Conservation (phyloP, 345 rosid species). For the Aquilaria yunnanensis region DNA sequence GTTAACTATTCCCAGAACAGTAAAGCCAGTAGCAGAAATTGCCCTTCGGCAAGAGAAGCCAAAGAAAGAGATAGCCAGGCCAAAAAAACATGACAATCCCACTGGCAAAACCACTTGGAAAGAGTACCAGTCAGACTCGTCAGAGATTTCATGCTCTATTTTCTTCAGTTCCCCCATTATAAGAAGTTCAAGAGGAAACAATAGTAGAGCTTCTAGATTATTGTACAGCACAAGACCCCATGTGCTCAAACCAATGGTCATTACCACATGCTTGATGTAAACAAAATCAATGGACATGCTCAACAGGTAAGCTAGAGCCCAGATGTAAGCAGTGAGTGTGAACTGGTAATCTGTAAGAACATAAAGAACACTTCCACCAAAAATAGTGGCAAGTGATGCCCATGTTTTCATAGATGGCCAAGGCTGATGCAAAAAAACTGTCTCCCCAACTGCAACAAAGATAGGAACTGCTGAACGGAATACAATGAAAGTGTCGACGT, state of each 20-base stretch:
- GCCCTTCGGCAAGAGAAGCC: conserved; percentile 95
- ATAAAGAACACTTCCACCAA: conserved; percentile 82
- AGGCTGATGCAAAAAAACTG: conserved; percentile 75
- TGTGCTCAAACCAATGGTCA: conserved; percentile 88
- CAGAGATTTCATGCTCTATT: conserved; percentile 67
- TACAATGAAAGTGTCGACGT: conserved; percentile 93
- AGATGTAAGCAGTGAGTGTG: conserved; percentile 70
- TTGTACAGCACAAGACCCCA: conserved; percentile 98
- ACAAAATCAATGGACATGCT: conserved; percentile 98
- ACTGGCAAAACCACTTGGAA: conserved; percentile 76
- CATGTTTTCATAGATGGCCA: conserved; percentile 90
- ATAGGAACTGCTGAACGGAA: conserved; percentile 92
- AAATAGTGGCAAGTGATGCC: conserved; percentile 67
- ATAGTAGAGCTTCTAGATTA: conserved; percentile 86
- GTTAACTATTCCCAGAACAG: conserved; percentile 95
- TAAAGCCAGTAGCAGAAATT: conserved; percentile 94
- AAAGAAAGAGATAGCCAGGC: conserved; percentile 90
- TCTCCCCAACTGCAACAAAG: conserved; percentile 88
- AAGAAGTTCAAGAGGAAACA: conserved; percentile 87
- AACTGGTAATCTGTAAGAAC: conserved; percentile 89
- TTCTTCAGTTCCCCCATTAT: conserved; percentile 95
- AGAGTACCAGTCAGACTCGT: conserved; percentile 73
- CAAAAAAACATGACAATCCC: conserved; percentile 82
- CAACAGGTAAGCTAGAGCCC: conserved; percentile 87
- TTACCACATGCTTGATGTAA: conserved; percentile 95